Evolutionary conservation across 345 rosid genomes (phyloP).

Genomic region (Kandelia obovata): DNA sequence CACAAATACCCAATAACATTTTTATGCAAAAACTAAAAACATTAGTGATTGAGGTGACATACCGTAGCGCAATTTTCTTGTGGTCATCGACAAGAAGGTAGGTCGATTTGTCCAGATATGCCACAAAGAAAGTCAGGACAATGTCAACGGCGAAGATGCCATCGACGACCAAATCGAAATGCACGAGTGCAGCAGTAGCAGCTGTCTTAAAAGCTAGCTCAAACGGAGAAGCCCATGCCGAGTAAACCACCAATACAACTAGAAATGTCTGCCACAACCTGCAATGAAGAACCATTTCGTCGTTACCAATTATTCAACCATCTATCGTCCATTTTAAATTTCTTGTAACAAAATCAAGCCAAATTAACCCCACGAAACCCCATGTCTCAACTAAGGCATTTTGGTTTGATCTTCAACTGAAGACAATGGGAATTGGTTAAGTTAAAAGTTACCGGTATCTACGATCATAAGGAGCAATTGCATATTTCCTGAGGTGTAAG

Average conservation of each 20-base stretch:
- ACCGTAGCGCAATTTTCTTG: slow-evolving; percentile 65
- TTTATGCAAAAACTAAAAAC: background rate
- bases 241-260: slow-evolving; percentile 67
- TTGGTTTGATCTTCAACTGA: background rate
- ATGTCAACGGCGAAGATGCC: slow-evolving; percentile 75
- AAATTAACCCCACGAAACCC: background rate
- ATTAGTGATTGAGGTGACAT: background rate
- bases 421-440: too few relatives aligned
- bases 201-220: slow-evolving; percentile 70
- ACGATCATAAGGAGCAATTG: slow-evolving; percentile 74
- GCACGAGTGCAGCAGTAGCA: slow-evolving; percentile 44
- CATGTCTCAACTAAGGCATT: background rate
- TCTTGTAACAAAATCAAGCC: too few relatives aligned
- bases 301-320: too few relatives aligned
- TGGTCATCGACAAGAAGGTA: slow-evolving; percentile 82
- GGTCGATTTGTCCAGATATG: slow-evolving; percentile 68
- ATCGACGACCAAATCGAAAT: slow-evolving; percentile 69
- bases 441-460: slow-evolving; percentile 60
- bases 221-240: slow-evolving; percentile 89
- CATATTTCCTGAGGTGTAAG: slow-evolving; percentile 42
- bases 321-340: too few relatives aligned
- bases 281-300: slow-evolving; percentile 4
- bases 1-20: too few relatives aligned
- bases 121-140: slow-evolving; percentile 81
- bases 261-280: slow-evolving; percentile 82